Evolutionary conservation across 805 yeast species (phyloP), one percentile per base, ranked within the genome.

Genomic region (Spathaspora arborariae): DNA sequence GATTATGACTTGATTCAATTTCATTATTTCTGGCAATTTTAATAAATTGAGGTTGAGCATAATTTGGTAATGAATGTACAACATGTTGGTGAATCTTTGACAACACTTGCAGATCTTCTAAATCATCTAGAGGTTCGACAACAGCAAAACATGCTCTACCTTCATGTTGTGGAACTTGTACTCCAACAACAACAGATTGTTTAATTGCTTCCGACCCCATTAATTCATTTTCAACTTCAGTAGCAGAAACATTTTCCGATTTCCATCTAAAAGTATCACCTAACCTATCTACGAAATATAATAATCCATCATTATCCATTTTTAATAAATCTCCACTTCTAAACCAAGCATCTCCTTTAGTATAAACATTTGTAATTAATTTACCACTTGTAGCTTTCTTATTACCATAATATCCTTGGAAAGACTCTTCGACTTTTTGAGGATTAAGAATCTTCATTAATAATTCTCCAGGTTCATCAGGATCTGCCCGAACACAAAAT

Each of bases 191-290:
- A 40, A 88, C 90, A 10, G 84, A 80, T 51, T 85, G 88, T 50
- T 76, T 75, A 41, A 85, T 69, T 4, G 63, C 63, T 39, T 65
- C 58, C 4, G 75, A 67, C 5, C 72, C 71, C 65, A 78, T 74
- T 22, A 87, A 65, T 59, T 82, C 84, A 59, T 84, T 86, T 61
- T 92, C 97, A 35, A 91, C 97, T 68, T 91, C 97, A 27, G 91
- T 84, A 11, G 97, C 90, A 15, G 94, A 82, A 9, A 92, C 97
- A 63, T 91, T 91, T 68, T 91, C 98, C 2, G 96, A 85, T 68
- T 89, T 92, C 98, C 98, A 91, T 56, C 98, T 76, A 71, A 87
- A 91, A 0, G 97, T 92, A 60, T 91, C 98, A 37, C 98, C 98
- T 58, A 92, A 68, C 59, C 98, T 75, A 70, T 91, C 98, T 39